Conservation (phyloP, 2,329 filamentous ascomycete genomes). For the Myotisia sp. region DNA sequence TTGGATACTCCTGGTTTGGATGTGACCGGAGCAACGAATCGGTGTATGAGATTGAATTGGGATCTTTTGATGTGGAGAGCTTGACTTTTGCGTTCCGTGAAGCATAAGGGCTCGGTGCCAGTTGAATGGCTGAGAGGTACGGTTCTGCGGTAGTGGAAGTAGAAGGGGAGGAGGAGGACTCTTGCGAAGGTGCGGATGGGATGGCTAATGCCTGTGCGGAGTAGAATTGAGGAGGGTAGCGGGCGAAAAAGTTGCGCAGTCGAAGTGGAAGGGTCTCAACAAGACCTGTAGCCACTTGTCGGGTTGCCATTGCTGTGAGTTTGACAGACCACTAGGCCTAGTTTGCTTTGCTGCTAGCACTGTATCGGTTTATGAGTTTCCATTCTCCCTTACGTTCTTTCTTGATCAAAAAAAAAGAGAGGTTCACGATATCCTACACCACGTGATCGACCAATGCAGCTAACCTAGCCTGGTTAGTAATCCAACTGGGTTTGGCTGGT, state of each 20-base stretch:
- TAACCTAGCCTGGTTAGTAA: no score
- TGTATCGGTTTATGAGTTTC: neutral
- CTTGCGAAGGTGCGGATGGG: constrained; percentile 16
- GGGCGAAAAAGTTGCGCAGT: constrained; percentile 73
- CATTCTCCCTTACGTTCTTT: neutral
- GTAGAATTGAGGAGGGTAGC: constrained; percentile 59
- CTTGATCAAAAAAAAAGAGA: no score
- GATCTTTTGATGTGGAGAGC: constrained; percentile 19
- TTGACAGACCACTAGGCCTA: no score
- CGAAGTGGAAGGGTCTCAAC: constrained; percentile 61
- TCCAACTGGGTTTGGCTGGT: no score
- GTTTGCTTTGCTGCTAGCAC: no score
- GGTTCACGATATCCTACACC: no score
- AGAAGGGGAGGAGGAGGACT: constrained; percentile 19
- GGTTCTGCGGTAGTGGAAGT: constrained; percentile 38
- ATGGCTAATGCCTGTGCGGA: constrained; percentile 22
- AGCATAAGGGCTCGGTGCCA: constrained; percentile 26
- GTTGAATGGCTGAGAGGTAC: constrained; percentile 10
- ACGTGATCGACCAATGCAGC: no score
- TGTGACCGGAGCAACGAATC: constrained; percentile 24
- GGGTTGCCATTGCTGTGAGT: constrained; percentile 9
- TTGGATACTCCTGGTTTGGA: constrained; percentile 37
- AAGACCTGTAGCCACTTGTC: constrained; percentile 24
- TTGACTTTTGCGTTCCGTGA: constrained; percentile 29
- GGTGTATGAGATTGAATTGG: constrained; percentile 20